Percentiles rank a stretch among this genome's conserved stretches.
These are phyloP conservation scores for Bruguiera gymnorhiza DNA, from an alignment of 345 rosid genomes.

Conservation along the genomic window DNA sequence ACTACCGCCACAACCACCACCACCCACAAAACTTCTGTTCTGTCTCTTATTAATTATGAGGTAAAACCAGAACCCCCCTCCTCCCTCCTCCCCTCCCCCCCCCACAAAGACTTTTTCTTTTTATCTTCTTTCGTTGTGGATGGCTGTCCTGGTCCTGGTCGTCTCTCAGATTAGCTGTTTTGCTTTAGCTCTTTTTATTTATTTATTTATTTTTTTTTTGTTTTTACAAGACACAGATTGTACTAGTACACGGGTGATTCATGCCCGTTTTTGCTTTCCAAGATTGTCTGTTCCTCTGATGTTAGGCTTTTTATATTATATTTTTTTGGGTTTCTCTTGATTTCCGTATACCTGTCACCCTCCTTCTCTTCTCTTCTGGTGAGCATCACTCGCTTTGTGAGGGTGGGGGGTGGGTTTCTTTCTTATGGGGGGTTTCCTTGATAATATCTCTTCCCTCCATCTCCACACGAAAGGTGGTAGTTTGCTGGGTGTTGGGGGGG, in stretches of 20 bases:
- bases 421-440: not conserved
- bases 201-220: not conserved
- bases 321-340: conserved; percentile 32
- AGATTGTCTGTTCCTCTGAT: not conserved
- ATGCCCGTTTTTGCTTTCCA: conserved; percentile 17
- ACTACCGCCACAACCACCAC: not conserved
- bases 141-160: not conserved
- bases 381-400: not conserved
- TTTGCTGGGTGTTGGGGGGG: conserved; percentile 40
- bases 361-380: no score
- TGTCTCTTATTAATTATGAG: no score
- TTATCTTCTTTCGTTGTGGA: not conserved
- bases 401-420: conserved; percentile 8
- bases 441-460: conserved; percentile 9
- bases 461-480: conserved; percentile 76
- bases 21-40: no score
- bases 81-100: not conserved
- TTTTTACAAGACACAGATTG: no score
- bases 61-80: no score
- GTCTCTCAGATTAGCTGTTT: not conserved
- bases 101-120: not conserved
- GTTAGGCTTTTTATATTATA: conserved; percentile 25
- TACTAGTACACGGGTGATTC: no score
- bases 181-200: not conserved
- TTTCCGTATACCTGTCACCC: conserved; percentile 1